phyloP scores from a whole-genome alignment of 2,329 filamentous ascomycete genomes.

The Colletotrichum sp. region DNA sequence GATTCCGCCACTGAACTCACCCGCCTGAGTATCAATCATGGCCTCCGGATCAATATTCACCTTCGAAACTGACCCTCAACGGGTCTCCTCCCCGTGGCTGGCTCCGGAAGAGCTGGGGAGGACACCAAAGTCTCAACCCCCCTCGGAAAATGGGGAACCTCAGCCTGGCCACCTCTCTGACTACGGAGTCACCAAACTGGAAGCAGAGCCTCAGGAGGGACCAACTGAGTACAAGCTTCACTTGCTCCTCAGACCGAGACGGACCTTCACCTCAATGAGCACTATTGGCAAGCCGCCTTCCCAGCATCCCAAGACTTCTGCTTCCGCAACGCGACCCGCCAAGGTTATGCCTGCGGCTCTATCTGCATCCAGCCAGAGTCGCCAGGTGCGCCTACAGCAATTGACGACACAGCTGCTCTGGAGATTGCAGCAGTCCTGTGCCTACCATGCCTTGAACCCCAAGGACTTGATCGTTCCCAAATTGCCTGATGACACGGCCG shows the following conservation, averaged over 20 bases:
- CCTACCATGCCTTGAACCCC: slow-evolving; percentile 82
- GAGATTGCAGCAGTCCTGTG: slow-evolving; percentile 93
- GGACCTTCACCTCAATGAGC: slow-evolving; percentile 74
- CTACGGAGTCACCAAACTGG: slow-evolving; percentile 74
- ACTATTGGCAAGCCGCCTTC: slow-evolving; percentile 48
- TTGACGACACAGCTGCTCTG: slow-evolving; percentile 94
- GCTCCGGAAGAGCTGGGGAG: slow-evolving; percentile 54
- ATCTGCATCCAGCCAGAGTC: slow-evolving; percentile 65
- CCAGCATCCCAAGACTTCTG: slow-evolving; percentile 26
- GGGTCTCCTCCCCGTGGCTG: slow-evolving; percentile 91
- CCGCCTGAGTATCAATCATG: slow-evolving; percentile 51
- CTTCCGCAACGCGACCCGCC: slow-evolving; percentile 21
- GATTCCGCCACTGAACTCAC: neutral
- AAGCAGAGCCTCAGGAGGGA: slow-evolving; percentile 91
- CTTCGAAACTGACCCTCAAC: slow-evolving; percentile 84
- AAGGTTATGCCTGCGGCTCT: slow-evolving; percentile 2
- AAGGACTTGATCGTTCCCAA: slow-evolving; percentile 76
- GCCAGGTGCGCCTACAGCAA: slow-evolving; percentile 85
- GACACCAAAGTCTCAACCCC: slow-evolving; percentile 24
- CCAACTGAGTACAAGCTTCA: slow-evolving; percentile 98
- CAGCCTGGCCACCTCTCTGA: slow-evolving; percentile 55
- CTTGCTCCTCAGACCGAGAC: slow-evolving; percentile 78
- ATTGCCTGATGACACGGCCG: slow-evolving; percentile 67
- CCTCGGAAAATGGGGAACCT: slow-evolving; percentile 26
- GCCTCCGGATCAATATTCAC: slow-evolving; percentile 97